phyloP scores from a whole-genome alignment of 352 stramenopile species.

The Pythium aristosporum region DNA sequence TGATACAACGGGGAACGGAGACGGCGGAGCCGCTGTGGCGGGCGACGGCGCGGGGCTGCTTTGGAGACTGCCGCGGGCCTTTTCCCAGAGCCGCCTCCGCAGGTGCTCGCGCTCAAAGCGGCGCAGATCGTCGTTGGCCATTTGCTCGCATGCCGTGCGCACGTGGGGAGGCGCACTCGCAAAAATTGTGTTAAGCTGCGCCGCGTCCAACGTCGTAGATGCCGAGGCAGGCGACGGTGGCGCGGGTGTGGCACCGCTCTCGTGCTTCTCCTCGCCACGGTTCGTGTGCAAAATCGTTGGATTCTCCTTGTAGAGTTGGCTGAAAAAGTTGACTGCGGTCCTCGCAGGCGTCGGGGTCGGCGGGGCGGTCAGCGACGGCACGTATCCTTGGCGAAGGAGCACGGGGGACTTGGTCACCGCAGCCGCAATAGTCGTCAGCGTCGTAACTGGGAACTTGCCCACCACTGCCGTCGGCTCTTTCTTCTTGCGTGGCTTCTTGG shows the following conservation, averaged over 20 bases:
- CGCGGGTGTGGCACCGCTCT: background rate
- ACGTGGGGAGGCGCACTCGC: slow-evolving; percentile 29
- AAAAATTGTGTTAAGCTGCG: slow-evolving; percentile 36
- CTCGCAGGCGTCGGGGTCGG: slow-evolving; percentile 33
- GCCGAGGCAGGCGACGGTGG: background rate
- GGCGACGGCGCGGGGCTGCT: slow-evolving; percentile 25
- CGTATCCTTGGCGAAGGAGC: slow-evolving; percentile 27
- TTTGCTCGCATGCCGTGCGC: slow-evolving; percentile 39
- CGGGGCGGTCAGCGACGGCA: slow-evolving; percentile 42
- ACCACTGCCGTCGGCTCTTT: slow-evolving; percentile 21
- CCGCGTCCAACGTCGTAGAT: background rate
- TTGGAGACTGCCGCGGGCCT: slow-evolving; percentile 35
- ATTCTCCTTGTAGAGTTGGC: slow-evolving; percentile 32
- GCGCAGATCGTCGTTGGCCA: slow-evolving; percentile 49
- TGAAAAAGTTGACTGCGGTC: slow-evolving; percentile 45
- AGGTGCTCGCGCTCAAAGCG: slow-evolving; percentile 64
- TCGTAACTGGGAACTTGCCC: background rate
- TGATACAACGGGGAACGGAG: background rate
- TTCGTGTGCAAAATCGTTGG: slow-evolving; percentile 3
- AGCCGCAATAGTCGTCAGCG: background rate
- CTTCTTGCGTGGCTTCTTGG: slow-evolving; percentile 28
- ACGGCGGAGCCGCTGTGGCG: background rate
- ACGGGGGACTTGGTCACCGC: slow-evolving; percentile 15
- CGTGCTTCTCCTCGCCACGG: background rate
- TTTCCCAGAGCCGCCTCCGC: slow-evolving; percentile 59